phyloP scores from a whole-genome alignment of 169 alveolate species.

The Ichthyophthirius multifiliis region DNA sequence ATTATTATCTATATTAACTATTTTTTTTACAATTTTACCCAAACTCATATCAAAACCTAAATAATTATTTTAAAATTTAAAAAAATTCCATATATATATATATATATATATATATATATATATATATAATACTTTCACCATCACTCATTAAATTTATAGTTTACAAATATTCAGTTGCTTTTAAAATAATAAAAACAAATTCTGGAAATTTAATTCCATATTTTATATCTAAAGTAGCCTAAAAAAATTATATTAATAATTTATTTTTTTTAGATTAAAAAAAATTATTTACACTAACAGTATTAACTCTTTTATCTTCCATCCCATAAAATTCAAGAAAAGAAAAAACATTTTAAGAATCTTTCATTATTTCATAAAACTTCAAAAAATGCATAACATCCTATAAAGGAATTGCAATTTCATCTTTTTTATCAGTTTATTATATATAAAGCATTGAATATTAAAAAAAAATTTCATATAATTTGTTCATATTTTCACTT shows the following conservation, averaged over 20 bases:
- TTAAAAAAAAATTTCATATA: slow-evolving; percentile 39
- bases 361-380: slow-evolving; percentile 31
- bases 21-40: slow-evolving; percentile 20
- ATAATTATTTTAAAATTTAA: background rate
- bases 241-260: background rate
- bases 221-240: slow-evolving; percentile 1
- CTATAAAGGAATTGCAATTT: slow-evolving; percentile 28
- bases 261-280: background rate
- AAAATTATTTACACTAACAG: background rate
- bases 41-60: slow-evolving; percentile 22
- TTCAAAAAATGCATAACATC: slow-evolving; percentile 46
- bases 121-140: slow-evolving; percentile 46
- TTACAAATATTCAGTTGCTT: slow-evolving; percentile 14
- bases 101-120: too few species aligned
- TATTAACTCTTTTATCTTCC: slow-evolving; percentile 11
- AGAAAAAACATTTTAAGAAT: slow-evolving; percentile 16
- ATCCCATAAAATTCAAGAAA: slow-evolving; percentile 28
- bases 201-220: slow-evolving; percentile 29
- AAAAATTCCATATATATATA: background rate
- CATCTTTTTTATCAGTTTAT: slow-evolving; percentile 40
- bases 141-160: slow-evolving; percentile 21
- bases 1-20: slow-evolving; percentile 4
- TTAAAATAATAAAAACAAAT: slow-evolving; percentile 30
- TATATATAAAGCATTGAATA: slow-evolving; percentile 30
- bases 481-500: background rate